These are phyloP conservation scores for Tricholoma sp. DNA, from an alignment of 768 basidiomycete genomes.

Conservation along the genomic window DNA sequence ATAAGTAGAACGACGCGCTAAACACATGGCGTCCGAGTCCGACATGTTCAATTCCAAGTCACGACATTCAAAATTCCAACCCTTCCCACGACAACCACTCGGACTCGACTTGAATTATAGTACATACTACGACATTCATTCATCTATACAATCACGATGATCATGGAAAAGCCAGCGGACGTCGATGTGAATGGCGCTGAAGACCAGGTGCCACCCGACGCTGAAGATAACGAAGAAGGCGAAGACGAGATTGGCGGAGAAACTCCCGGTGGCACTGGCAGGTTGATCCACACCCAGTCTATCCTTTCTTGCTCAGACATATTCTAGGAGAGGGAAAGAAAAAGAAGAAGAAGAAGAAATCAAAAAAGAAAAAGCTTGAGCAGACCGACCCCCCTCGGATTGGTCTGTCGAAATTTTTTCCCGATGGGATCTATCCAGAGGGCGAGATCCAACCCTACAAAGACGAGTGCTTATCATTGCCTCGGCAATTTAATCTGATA, in stretches of 20 bases:
- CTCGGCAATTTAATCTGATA: not conserved
- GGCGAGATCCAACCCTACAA: conserved; percentile 91
- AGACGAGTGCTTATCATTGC: conserved; percentile 64
- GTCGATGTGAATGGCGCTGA: conserved; percentile 10
- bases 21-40: too few species aligned
- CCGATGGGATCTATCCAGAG: conserved; percentile 81
- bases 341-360: conserved; percentile 94
- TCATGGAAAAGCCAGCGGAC: conserved; percentile 5
- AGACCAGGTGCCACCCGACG: conserved; percentile 7
- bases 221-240: conserved; percentile 16
- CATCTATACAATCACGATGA: conserved; percentile 4
- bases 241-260: conserved; percentile 19
- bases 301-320: conserved; percentile 2
- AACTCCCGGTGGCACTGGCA: conserved; percentile 14
- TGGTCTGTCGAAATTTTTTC: conserved; percentile 84
- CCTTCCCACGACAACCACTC: not conserved
- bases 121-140: not conserved
- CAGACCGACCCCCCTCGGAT: conserved; percentile 93
- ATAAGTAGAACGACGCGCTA: too few species aligned
- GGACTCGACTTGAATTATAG: too few species aligned
- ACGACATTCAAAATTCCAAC: too few species aligned
- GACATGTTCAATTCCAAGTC: too few species aligned
- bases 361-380: conserved; percentile 75
- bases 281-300: not conserved
- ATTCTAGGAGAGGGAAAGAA: conserved; percentile 52